These are phyloP conservation scores for Hysterium pulicare DNA, from an alignment of 2,329 filamentous ascomycete species.

Conservation along the genomic window DNA sequence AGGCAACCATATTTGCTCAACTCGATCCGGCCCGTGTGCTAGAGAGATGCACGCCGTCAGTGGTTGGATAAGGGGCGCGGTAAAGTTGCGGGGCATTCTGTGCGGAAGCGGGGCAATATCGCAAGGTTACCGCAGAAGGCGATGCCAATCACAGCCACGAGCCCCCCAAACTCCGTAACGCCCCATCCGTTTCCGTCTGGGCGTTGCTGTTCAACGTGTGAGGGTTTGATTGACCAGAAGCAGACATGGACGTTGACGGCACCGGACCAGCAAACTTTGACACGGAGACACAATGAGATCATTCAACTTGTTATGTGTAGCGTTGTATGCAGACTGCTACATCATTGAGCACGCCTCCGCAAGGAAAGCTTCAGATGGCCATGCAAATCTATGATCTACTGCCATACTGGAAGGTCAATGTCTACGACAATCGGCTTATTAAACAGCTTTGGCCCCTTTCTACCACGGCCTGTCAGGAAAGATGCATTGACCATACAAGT, in stretches of 20 bases:
- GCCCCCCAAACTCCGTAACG: too few relatives aligned
- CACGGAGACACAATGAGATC: conserved; percentile 19
- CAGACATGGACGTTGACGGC: neutral
- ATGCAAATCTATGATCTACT: too few relatives aligned
- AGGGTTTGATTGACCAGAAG: neutral
- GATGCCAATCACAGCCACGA: too few relatives aligned
- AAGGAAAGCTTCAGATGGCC: too few relatives aligned
- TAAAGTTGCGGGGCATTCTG: too few relatives aligned
- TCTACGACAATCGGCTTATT: conserved; percentile 85
- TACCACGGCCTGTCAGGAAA: conserved; percentile 64
- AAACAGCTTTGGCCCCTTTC: conserved; percentile 56
- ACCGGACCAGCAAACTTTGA: too few relatives aligned
- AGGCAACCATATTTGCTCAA: neutral
- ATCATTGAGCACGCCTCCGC: conserved; percentile 6
- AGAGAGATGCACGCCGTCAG: too few relatives aligned
- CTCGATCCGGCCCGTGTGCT: conserved; percentile 1
- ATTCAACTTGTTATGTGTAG: too few relatives aligned
- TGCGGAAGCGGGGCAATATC: too few relatives aligned
- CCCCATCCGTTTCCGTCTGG: too few relatives aligned
- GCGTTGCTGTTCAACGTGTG: neutral
- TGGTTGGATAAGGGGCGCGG: too few relatives aligned
- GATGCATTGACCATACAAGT: conserved; percentile 80
- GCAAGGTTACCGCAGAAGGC: too few relatives aligned
- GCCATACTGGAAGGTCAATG: conserved; percentile 64
- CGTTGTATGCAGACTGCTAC: conserved; percentile 11